Base-by-base conservation (phyloP, 2,329 filamentous ascomycete species). In the Penicillium crustosum region DNA sequence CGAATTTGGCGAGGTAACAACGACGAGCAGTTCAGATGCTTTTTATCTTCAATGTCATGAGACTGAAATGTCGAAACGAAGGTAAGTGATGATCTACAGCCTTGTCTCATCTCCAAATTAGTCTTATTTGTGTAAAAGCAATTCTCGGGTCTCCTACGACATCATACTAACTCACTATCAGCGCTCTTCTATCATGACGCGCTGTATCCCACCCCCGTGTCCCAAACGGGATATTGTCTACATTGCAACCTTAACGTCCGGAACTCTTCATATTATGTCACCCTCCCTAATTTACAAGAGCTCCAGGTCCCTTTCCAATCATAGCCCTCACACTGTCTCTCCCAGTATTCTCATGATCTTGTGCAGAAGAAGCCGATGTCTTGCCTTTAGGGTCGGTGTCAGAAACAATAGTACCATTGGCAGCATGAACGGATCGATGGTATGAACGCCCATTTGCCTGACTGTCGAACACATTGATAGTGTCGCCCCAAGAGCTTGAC, bases 401-500 rank as follows among this genome's bases (percentile, higher is more conserved):
- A 36, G 44, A 49, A 8, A 68, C 53, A 23, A 74, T 64, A 39
- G 52, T 66, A 3, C 67, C 71, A 55, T 73, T 70, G 6, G 68
- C 48, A 12, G 70, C 69, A 17, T 57, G 58, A 5, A 70, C 69
- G 39, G 59, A 58, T 36, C 66, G 61, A 1, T 56, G 52, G 55
- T 69, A 73, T 3, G 59, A 36, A 3, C 41, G 35, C 4, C 69
- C 71, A 29, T 58, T 58, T 7, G 59, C 60, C 13, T 54, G 59
- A 19, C 70, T 66, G 10, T 63, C 45, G 41, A 71, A 74, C 7
- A 61, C 38, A 47, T 69, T 70, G 23, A 57, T 64, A 23, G 70
- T 73, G 36, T 74, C 71, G 29, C 49, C 67, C 41, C 39, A 68
- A 56, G 55, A 75, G 47, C 4, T 71, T 57, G 70, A 70, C 21